Evolutionary conservation across 75 land plant species (phyloP), one percentile per base, ranked within the genome.

Genomic region (Selaginella moellendorffii): DNA sequence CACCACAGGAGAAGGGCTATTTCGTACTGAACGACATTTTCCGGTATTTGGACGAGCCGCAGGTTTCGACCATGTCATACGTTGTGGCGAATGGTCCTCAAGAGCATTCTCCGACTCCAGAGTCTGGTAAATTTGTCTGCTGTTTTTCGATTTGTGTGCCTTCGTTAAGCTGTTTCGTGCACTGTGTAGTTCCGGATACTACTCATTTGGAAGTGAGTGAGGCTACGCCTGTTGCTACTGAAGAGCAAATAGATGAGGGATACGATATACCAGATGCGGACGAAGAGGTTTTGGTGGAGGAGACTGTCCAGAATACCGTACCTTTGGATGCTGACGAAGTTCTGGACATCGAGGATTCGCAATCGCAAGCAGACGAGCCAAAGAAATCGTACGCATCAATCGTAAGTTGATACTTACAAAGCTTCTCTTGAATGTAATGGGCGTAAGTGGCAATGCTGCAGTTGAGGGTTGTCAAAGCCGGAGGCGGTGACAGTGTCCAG

Each of bases 301-400:
- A 25, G 22, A 36, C 46, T 5, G 46, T 14, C 14, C 10, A 36
- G 14, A 36, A 5, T 14, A 36, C 46, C 14, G 46, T 36, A 14
- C 10, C 14, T 36, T 5, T 36, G 5, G 46, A 36, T 5, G 14
- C 10, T 36, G 46, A 36, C 10, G 46, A 36, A 36, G 14, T 36
- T 36, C 46, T 36, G 46, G 46, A 36, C 46, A 5, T 5, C 14
- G 46, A 36, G 14, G 46, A 36, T 36, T 36, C 46, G 5, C 46
- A 36, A 36, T n/a, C n/a, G n/a, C 5, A 14, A 36, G 46, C 10
- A 36, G 46, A 36, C 5, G 46, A 5, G 52, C 78, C 72, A 42
- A 85, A 88, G 65, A 80, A 78, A 25, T 85, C 95, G 21, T 88
- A 88, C 77, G 95, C 95, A 5, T 88, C 95, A 23, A 88, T 88